Conservation (phyloP, 2,329 filamentous ascomycete species). For the Huntiella savannae region DNA sequence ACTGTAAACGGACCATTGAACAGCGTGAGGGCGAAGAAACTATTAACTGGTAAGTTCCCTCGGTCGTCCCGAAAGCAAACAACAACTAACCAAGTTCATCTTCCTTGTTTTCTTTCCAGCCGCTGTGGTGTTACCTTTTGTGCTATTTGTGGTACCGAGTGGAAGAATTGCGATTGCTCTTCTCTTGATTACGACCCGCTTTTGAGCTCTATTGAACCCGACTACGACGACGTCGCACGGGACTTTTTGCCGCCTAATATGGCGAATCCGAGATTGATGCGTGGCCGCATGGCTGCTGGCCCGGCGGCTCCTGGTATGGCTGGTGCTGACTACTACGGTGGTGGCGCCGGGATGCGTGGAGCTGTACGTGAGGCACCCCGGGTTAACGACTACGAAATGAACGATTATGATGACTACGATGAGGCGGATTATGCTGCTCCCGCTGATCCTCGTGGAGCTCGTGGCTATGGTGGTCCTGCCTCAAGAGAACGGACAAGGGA, state of each 20-base stretch:
- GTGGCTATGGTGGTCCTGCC: not conserved
- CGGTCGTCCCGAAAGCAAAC: too few relatives aligned
- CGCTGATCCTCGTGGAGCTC: not conserved
- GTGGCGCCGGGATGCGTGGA: not conserved
- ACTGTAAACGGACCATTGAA: conserved; percentile 56
- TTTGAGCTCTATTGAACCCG: conserved; percentile 13
- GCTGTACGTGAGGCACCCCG: conserved; percentile 8
- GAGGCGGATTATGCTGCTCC: conserved; percentile 7
- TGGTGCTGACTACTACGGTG: conserved; percentile 7
- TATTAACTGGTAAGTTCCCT: conserved; percentile 54
- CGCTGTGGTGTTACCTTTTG: conserved; percentile 73
- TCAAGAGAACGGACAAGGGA: not conserved
- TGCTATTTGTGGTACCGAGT: conserved; percentile 64
- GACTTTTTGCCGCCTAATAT: conserved; percentile 7
- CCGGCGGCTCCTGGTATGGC: conserved; percentile 3
- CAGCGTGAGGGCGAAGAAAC: conserved; percentile 71
- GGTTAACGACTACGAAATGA: conserved; percentile 1
- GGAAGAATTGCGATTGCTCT: conserved; percentile 69
- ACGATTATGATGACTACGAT: conserved; percentile 8
- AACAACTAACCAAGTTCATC: too few relatives aligned
- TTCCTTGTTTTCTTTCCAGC: conserved; percentile 20
- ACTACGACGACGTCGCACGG: not conserved
- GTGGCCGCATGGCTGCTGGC: conserved; percentile 7
- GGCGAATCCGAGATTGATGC: conserved; percentile 9
- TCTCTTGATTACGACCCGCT: conserved; percentile 48